Conservation (phyloP, 1,284 basidiomycete genomes). For the Sphagnurus paluster region DNA sequence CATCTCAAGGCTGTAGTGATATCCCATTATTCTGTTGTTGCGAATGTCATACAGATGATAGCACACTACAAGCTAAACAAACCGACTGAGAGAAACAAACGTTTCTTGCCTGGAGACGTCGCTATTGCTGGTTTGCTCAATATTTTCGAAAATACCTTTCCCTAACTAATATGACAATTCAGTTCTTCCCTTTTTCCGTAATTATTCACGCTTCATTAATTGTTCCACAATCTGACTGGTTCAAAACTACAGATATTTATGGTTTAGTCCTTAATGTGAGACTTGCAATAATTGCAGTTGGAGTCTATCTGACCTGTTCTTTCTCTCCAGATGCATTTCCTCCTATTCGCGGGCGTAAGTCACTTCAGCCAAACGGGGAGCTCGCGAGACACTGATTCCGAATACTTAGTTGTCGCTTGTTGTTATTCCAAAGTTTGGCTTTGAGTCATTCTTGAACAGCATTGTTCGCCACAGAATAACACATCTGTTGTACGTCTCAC, state of each 20-base stretch:
- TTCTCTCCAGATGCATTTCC: conserved; percentile 39
- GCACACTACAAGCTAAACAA: conserved; percentile 52
- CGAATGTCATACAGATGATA: conserved; percentile 65
- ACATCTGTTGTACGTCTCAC: conserved; percentile 37
- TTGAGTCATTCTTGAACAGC: conserved; percentile 37
- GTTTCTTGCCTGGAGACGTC: conserved; percentile 44
- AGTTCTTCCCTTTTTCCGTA: conserved; percentile 51
- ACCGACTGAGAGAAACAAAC: conserved; percentile 27
- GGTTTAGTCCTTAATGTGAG: conserved; percentile 46
- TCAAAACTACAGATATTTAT: conserved; percentile 40
- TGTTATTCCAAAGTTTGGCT: conserved; percentile 46
- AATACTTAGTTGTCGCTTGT: conserved; percentile 37
- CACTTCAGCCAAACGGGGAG: not conserved
- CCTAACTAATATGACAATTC: conserved; percentile 7
- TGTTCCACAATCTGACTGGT: conserved; percentile 6
- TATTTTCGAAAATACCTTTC: not conserved
- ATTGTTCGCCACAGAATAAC: conserved; percentile 38
- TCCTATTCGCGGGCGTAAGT: conserved; percentile 43
- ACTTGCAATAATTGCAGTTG: not conserved
- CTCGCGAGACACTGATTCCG: conserved; percentile 5
- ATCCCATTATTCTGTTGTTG: conserved; percentile 65
- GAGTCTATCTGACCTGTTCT: not conserved
- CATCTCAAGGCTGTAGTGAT: conserved; percentile 64
- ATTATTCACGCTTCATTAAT: conserved; percentile 19
- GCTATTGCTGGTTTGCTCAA: conserved; percentile 53